These are phyloP conservation scores for Cryphonectria parasitica DNA, from an alignment of 2,329 filamentous ascomycete genomes.

Conservation along the genomic window DNA sequence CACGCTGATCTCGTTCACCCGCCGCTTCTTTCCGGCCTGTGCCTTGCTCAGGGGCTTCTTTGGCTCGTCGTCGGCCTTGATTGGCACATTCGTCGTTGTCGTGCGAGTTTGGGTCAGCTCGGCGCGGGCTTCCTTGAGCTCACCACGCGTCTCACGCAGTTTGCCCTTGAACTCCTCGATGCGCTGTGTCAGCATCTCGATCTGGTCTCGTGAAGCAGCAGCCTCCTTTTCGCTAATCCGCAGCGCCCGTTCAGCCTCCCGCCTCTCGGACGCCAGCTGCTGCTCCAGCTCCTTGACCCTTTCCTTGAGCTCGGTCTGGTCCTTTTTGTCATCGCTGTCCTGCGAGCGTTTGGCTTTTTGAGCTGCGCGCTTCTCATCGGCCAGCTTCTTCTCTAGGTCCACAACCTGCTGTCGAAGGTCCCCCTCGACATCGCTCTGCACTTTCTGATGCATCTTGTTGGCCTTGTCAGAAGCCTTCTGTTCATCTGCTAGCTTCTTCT, in stretches of 20 bases:
- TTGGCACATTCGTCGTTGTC: constrained; percentile 36
- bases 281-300: constrained; percentile 47
- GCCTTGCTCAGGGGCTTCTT: constrained; percentile 40
- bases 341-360: constrained; percentile 41
- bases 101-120: constrained; percentile 45
- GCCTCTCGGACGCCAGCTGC: constrained; percentile 39
- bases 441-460: constrained; percentile 32
- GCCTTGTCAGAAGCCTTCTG: constrained; percentile 48
- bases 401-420: constrained; percentile 44
- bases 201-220: constrained; percentile 64
- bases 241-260: constrained; percentile 35
- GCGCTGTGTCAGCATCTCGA: constrained; percentile 70
- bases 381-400: constrained; percentile 38
- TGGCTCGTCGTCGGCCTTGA: constrained; percentile 29
- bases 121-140: constrained; percentile 66
- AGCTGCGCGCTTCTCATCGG: constrained; percentile 27
- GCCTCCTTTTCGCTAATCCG: constrained; percentile 57
- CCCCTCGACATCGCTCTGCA: constrained; percentile 47
- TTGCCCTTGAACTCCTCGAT: constrained; percentile 72
- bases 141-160: constrained; percentile 69
- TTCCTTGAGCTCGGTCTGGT: constrained; percentile 36
- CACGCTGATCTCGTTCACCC: constrained; percentile 48
- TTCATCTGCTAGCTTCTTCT: constrained; percentile 64
- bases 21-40: constrained; percentile 50
- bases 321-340: constrained; percentile 39